Base-by-base conservation (phyloP, 2,329 filamentous ascomycete genomes). In the Daldinia eschscholtzii region DNA sequence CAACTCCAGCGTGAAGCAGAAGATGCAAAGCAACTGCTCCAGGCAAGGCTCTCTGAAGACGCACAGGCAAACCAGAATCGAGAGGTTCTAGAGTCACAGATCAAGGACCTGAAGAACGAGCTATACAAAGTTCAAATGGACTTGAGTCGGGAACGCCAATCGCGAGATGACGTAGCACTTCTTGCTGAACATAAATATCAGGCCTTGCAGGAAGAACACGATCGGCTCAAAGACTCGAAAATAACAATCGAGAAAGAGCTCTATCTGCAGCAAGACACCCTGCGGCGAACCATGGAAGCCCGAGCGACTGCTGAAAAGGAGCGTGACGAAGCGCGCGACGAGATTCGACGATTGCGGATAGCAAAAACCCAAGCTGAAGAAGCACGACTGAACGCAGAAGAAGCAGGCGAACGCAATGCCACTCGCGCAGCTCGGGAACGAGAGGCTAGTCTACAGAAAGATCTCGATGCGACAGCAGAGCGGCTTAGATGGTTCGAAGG, bases 161-260 rank as follows among this genome's bases (percentile, higher is more conserved):
- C 95, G 15, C 89, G 96, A 64, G 95, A 98, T 73, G 96, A 99
- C 77, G 94, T 98, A 28, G 91, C 95, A 71, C 89, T 97, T 73
- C 91, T 98, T 64, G 90, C 93, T 4, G 94, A 98, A 73, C 94
- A 97, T 81, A 97, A 96, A 78, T 93, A 91, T 75, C 86, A 92
- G 50, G 89, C 91, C 57, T 84, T 99, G 67, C 91, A 94, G 77
- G 90, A 94, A 28, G 94, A 98, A 72, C 97, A 90, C 74, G 91
- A 97, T 57, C 88, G 89, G 37, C 85, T 98, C 37, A 97, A 97
- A 75, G 94, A 98, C 71, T 91, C 93, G 30, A 99, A 99, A 80
- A 97, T 98, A 75, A 97, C 91, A 53, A 97, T 99, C 70, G 95
- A 99, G 80, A 98, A 98, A 80, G 95, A 98, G 80, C 91, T 99